Evolutionary conservation across 768 basidiomycete species (phyloP).

Genomic region (Rhizopogon roseolus): DNA sequence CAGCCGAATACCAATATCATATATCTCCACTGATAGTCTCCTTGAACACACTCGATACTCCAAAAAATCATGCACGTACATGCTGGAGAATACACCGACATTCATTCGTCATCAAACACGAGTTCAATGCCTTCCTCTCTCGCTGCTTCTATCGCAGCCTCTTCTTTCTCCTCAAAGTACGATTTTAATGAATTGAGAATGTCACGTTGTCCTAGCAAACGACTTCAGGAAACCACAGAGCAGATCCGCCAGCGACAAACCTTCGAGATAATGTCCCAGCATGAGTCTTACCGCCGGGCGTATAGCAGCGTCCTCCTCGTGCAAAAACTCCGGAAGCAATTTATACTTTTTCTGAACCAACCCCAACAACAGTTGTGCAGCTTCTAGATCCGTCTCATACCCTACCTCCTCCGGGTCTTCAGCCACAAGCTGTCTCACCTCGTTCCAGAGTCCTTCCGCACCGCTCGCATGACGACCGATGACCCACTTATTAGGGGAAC

Average conservation of each 20-base stretch:
- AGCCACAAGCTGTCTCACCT: constrained; percentile 34
- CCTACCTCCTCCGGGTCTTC: constrained; percentile 22
- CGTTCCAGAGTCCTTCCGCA: constrained; percentile 57
- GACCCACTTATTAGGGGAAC: constrained; percentile 48
- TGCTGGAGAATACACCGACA: background rate
- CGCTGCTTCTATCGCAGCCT: constrained; percentile 42
- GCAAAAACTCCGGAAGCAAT: constrained; percentile 38
- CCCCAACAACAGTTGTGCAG: constrained; percentile 50
- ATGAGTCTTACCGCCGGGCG: constrained; percentile 59
- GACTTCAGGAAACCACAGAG: background rate
- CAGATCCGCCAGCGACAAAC: constrained; percentile 26
- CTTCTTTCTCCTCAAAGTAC: constrained; percentile 45
- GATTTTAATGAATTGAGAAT: constrained; percentile 50
- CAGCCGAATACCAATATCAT: too few relatives aligned
- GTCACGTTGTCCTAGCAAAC: constrained; percentile 48
- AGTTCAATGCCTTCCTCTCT: constrained; percentile 50
- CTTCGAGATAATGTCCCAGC: constrained; percentile 65
- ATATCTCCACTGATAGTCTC: too few relatives aligned
- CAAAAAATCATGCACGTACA: background rate
- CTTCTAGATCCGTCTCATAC: constrained; percentile 61
- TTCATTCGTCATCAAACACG: constrained; percentile 34
- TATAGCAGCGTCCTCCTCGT: constrained; percentile 20
- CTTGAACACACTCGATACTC: too few relatives aligned
- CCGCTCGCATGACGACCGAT: constrained; percentile 54
- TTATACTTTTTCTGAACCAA: constrained; percentile 57